Base-by-base conservation (phyloP, 2,329 filamentous ascomycete genomes). In the Nigrospora sphaerica region DNA sequence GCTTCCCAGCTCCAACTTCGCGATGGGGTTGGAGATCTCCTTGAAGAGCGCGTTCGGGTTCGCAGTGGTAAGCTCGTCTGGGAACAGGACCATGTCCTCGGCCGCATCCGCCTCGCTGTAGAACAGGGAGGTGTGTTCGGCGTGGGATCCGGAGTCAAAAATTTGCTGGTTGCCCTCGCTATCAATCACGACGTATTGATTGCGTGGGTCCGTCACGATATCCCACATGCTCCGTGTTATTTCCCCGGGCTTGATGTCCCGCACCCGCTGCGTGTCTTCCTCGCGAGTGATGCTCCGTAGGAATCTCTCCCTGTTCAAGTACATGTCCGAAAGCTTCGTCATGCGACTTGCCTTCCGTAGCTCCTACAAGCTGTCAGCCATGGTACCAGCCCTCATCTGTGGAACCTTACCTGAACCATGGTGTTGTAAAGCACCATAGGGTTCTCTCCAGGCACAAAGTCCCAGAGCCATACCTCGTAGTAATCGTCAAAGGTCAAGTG, bases 401-500 rank as follows among this genome's bases (percentile, higher is more conserved):
- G 13, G 6, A 33, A 5, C 31, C 48, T 31, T 55, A 56, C 56
- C 48, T 49, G 39, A 13, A 45, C 49, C 19, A 56, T 52, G 18
- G 43, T 36, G 12, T 57, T 53, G 33, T 57, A 60, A 6, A 62
- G 49, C 7, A 45, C 31, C 19, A 39, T 39, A 7, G 53, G 32
- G 7, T 46, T 42, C 18, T 49, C 32, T 10, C 52, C 57, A 16
- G 58, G 57, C 13, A 48, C 52, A 34, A 61, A 59, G 37, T 61
- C 54, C 59, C 59, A 62, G 31, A 62, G 48, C 54, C 59, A 62
- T 32, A 62, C 49, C 16, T 62, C 59, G 31, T 61, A 61, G 42
- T 54, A 58, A 16, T 55, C 52, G n/a, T 60, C 57, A 34, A 61
- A 61, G 12, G 52, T 52, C 10, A 62, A 49, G 32, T 51, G 49